Evolutionary conservation across 2,329 filamentous ascomycete genomes (phyloP).

Genomic region (Aureobasidium namibiae): DNA sequence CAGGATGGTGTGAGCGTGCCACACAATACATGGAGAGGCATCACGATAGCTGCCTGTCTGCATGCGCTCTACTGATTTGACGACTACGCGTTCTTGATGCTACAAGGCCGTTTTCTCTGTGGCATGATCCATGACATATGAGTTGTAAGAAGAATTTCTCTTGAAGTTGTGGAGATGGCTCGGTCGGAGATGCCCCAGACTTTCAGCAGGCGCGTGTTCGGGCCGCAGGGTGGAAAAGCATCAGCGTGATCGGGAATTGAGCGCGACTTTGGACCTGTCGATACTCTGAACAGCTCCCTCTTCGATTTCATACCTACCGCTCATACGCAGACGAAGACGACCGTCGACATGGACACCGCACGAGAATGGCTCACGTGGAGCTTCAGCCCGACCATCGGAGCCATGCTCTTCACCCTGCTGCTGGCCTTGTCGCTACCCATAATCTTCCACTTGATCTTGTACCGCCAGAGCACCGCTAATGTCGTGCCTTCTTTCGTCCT

Average conservation of each 20-base stretch:
- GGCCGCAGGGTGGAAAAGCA: background rate
- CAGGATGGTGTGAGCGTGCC: background rate
- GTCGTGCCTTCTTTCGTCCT: constrained; percentile 70
- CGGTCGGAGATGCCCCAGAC: background rate
- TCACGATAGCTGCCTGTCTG: background rate
- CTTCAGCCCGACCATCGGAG: constrained; percentile 36
- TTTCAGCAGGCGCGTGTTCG: constrained; percentile 4
- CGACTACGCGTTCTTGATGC: background rate
- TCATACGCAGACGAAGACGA: background rate
- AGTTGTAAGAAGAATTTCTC: too few relatives aligned
- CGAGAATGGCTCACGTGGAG: constrained; percentile 37
- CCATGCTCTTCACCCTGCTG: constrained; percentile 59
- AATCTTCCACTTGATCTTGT: constrained; percentile 67
- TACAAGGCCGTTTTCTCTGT: background rate
- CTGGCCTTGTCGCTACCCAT: constrained; percentile 67
- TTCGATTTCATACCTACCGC: background rate
- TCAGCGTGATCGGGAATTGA: background rate
- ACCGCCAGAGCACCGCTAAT: constrained; percentile 57
- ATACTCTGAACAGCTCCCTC: background rate
- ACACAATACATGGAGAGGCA: background rate
- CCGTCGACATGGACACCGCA: constrained; percentile 1
- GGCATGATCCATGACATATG: background rate
- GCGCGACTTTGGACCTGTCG: background rate
- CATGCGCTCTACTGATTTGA: background rate
- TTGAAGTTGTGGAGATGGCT: background rate